A percentile compares a stretch with the other conserved stretches of the same genome.
Evolutionary conservation across 2,329 filamentous ascomycete species (phyloP).

Genomic region (Aspergillus ibericus): DNA sequence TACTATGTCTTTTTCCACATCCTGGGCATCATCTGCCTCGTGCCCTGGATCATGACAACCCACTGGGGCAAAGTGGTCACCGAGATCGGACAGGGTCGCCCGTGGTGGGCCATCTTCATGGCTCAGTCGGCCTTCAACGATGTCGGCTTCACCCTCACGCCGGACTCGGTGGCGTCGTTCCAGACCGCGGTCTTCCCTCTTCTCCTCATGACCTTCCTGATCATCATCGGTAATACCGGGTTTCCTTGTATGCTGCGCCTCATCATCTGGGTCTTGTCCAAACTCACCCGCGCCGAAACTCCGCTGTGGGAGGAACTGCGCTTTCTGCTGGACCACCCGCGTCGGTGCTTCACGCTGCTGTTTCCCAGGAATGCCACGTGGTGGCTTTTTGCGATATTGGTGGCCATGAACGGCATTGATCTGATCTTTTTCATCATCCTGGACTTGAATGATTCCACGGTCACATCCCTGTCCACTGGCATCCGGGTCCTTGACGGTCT

Average conservation of each 20-base stretch:
- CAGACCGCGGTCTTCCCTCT: slow-evolving; percentile 73
- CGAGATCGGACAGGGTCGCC: slow-evolving; percentile 60
- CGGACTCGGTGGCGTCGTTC: slow-evolving; percentile 92
- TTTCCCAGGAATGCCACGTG: slow-evolving; percentile 90
- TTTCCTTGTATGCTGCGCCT: slow-evolving; percentile 94
- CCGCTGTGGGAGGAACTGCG: slow-evolving; percentile 84
- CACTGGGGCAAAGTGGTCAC: slow-evolving; percentile 68
- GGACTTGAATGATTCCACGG: slow-evolving; percentile 72
- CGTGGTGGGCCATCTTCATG: slow-evolving; percentile 93
- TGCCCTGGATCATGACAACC: slow-evolving; percentile 74
- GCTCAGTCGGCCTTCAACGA: slow-evolving; percentile 89
- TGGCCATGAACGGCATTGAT: slow-evolving; percentile 80
- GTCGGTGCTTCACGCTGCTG: slow-evolving; percentile 91
- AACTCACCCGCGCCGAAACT: slow-evolving; percentile 63
- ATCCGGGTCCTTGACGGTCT: slow-evolving; percentile 80
- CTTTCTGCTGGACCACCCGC: slow-evolving; percentile 90
- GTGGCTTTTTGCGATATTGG: slow-evolving; percentile 89
- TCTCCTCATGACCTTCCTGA: slow-evolving; percentile 77
- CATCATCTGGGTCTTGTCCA: slow-evolving; percentile 79
- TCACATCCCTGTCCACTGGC: slow-evolving; percentile 68
- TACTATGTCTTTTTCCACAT: slow-evolving; percentile 86
- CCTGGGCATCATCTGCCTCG: slow-evolving; percentile 69
- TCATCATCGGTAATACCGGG: slow-evolving; percentile 91
- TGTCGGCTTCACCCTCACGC: slow-evolving; percentile 87
- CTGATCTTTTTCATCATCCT: slow-evolving; percentile 89